Percentiles rank a stretch among this genome's conserved stretches.
Evolutionary conservation across 1,284 basidiomycete species (phyloP).

Genomic region (Flammula alnicola): DNA sequence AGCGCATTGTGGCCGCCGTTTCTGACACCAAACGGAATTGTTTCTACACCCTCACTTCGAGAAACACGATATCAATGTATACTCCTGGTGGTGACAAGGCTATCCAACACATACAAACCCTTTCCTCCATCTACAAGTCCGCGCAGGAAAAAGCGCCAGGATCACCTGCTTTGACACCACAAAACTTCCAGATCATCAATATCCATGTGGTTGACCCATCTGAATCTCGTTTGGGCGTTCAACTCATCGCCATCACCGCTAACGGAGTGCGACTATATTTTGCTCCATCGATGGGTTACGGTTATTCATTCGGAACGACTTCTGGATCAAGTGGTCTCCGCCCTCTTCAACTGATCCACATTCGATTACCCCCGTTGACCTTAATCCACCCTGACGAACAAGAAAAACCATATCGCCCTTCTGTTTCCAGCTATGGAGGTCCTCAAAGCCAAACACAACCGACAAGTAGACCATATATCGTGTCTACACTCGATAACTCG

Average conservation of each 20-base stretch:
- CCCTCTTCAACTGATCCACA: constrained; percentile 70
- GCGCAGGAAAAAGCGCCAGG: constrained; percentile 79
- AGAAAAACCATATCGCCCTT: constrained; percentile 49
- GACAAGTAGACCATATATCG: constrained; percentile 56
- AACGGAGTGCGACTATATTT: constrained; percentile 86
- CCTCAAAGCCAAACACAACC: constrained; percentile 47
- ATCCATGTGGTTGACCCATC: constrained; percentile 66
- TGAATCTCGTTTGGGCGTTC: constrained; percentile 69
- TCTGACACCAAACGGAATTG: constrained; percentile 69
- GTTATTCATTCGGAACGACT: constrained; percentile 45
- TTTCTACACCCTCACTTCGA: constrained; percentile 76
- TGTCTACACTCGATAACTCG: constrained; percentile 59
- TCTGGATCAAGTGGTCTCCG: constrained; percentile 41
- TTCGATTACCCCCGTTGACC: constrained; percentile 79
- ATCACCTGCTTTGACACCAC: constrained; percentile 68
- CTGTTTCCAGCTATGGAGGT: constrained; percentile 48
- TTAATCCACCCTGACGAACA: constrained; percentile 78
- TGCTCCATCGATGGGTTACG: constrained; percentile 55
- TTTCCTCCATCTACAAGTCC: constrained; percentile 69
- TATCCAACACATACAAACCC: constrained; percentile 68
- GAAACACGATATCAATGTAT: constrained; percentile 74
- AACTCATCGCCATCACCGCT: constrained; percentile 80
- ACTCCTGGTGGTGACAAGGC: constrained; percentile 63
- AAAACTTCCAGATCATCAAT: constrained; percentile 66
- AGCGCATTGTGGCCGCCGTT: constrained; percentile 70